Conservation (phyloP, 441 rosid species). For the Corymbia calophylla region DNA sequence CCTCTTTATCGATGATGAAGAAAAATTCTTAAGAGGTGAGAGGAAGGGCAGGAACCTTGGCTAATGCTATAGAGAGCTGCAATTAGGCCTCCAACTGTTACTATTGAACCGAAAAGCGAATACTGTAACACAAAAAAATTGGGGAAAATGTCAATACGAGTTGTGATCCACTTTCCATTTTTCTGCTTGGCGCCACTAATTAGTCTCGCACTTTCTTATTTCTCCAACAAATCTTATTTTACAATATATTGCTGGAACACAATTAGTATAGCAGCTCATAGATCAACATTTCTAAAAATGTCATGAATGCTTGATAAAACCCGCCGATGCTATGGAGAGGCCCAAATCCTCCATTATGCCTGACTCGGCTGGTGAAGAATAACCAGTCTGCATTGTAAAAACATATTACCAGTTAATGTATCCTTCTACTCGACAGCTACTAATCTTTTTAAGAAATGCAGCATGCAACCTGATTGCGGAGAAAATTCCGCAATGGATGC, state of each 20-base stretch:
- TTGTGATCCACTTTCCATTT: background rate
- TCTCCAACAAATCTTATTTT: background rate
- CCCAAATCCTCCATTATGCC: conserved; percentile 47
- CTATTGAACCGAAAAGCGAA: background rate
- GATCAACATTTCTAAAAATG: background rate
- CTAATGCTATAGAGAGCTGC: background rate
- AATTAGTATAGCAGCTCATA: background rate
- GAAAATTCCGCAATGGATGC: background rate
- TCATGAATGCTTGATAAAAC: background rate
- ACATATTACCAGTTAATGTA: background rate
- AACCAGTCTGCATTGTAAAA: conserved; percentile 25
- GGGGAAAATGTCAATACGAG: background rate
- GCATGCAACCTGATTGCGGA: background rate
- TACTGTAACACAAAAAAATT: background rate
- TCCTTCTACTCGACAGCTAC: background rate
- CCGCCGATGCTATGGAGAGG: conserved; percentile 41
- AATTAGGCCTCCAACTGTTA: background rate
- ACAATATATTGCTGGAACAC: background rate
- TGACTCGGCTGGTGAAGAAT: conserved; percentile 60
- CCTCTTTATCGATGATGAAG: background rate
- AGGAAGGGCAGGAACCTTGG: background rate
- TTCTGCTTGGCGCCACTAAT: background rate
- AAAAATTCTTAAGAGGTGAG: background rate
- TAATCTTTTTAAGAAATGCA: background rate
- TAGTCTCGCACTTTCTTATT: background rate